phyloP scores from a whole-genome alignment of 495 filamentous ascomycete genomes.

The Podospora pseudocomata region DNA sequence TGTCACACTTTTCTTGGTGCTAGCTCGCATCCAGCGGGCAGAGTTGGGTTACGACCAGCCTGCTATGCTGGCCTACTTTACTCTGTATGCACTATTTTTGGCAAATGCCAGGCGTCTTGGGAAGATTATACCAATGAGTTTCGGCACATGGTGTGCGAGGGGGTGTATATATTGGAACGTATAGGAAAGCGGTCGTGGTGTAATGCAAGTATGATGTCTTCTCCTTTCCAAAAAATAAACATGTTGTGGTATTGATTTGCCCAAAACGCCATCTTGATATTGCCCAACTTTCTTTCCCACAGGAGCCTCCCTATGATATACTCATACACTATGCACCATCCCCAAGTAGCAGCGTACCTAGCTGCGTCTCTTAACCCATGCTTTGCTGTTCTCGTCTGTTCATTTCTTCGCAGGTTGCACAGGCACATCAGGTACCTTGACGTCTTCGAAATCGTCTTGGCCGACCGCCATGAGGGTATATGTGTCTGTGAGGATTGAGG shows the following conservation, averaged over 20 bases:
- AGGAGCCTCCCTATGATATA: neutral
- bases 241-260: neutral
- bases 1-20: neutral
- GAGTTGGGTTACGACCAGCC: neutral
- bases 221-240: neutral
- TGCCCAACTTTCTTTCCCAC: neutral
- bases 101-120: slow-evolving; percentile 9
- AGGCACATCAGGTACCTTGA: slow-evolving; percentile 71
- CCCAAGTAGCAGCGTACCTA: neutral
- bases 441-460: slow-evolving; percentile 98
- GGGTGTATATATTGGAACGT: neutral
- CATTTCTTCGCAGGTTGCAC: slow-evolving; percentile 29
- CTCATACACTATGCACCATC: neutral
- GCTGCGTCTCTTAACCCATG: neutral
- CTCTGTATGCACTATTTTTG: slow-evolving; percentile 7
- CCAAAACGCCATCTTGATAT: neutral
- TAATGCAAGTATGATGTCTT: neutral
- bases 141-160: neutral
- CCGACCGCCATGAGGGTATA: slow-evolving; percentile 87
- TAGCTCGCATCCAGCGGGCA: neutral
- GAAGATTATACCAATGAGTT: neutral
- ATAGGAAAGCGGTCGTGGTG: neutral
- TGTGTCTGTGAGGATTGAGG: slow-evolving; percentile 55
- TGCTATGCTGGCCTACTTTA: neutral
- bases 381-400: slow-evolving; percentile 2